These are phyloP conservation scores for Dactylis glomerata DNA, from an alignment of 176 grass and related monocot genomes.

Conservation along the genomic window DNA sequence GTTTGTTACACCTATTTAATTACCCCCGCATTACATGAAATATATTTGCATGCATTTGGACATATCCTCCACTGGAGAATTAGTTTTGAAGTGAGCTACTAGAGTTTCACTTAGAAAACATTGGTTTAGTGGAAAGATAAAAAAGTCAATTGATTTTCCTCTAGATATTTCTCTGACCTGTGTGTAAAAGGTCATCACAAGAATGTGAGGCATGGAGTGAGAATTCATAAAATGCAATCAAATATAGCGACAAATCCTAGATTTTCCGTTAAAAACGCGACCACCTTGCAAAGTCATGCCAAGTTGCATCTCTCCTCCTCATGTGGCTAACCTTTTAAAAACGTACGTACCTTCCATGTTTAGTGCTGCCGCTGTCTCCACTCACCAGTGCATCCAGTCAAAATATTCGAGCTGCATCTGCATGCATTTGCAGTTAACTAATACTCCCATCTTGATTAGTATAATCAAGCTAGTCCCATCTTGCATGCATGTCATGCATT, in stretches of 20 bases:
- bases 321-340: slow-evolving; percentile 17
- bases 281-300: slow-evolving; percentile 15
- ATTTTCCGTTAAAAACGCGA: slow-evolving; percentile 19
- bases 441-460: not conserved
- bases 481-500: not conserved
- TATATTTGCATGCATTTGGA: too few species aligned
- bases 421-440: slow-evolving; percentile 1
- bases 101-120: not conserved
- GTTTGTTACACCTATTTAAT: too few species aligned
- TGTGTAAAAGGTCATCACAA: not conserved
- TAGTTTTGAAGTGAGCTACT: not conserved
- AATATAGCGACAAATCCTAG: not conserved
- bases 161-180: not conserved
- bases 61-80: too few species aligned
- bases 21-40: too few species aligned
- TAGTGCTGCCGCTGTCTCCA: slow-evolving; percentile 47
- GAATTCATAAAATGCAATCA: not conserved
- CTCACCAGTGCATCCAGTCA: slow-evolving; percentile 42
- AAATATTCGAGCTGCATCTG: slow-evolving; percentile 20
- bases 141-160: not conserved
- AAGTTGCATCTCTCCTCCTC: slow-evolving; percentile 25
- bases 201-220: not conserved
- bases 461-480: not conserved
- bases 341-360: slow-evolving; percentile 29
- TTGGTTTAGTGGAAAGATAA: too few species aligned